phyloP scores from a whole-genome alignment of 192 early-diverging fungal genomes.

The Coemansia sp. region DNA sequence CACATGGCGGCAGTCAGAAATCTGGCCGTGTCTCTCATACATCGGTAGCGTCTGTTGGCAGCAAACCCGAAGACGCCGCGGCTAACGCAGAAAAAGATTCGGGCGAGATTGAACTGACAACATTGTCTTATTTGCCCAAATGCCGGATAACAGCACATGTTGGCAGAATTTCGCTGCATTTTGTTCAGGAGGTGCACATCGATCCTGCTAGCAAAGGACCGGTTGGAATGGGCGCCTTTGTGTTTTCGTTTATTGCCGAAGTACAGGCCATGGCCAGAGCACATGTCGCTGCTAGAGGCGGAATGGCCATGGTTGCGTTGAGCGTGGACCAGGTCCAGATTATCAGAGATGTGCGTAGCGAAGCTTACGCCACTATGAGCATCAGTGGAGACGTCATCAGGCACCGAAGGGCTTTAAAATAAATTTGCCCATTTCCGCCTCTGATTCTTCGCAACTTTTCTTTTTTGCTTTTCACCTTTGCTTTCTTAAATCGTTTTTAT shows the following conservation, averaged over 20 bases:
- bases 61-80: not conserved
- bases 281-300: conserved; percentile 69
- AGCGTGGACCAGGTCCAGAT: conserved; percentile 67
- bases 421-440: too few species aligned
- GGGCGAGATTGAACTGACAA: conserved; percentile 65
- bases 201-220: conserved; percentile 36
- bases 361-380: conserved; percentile 70
- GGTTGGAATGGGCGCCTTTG: conserved; percentile 75
- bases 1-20: too few species aligned
- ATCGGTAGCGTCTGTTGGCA: not conserved
- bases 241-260: conserved; percentile 67
- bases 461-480: too few species aligned
- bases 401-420: not conserved
- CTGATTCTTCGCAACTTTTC: too few species aligned
- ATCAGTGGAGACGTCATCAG: conserved; percentile 23
- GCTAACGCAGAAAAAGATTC: conserved; percentile 5
- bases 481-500: too few species aligned
- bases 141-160: conserved; percentile 58
- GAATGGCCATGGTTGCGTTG: conserved; percentile 71
- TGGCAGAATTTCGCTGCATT: conserved; percentile 77
- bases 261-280: conserved; percentile 67
- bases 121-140: conserved; percentile 66
- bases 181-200: conserved; percentile 70
- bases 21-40: too few species aligned
- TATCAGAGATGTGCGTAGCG: conserved; percentile 68